Conservation (phyloP, 1,139 yeast species). For the Debaryomyces coudertii region DNA sequence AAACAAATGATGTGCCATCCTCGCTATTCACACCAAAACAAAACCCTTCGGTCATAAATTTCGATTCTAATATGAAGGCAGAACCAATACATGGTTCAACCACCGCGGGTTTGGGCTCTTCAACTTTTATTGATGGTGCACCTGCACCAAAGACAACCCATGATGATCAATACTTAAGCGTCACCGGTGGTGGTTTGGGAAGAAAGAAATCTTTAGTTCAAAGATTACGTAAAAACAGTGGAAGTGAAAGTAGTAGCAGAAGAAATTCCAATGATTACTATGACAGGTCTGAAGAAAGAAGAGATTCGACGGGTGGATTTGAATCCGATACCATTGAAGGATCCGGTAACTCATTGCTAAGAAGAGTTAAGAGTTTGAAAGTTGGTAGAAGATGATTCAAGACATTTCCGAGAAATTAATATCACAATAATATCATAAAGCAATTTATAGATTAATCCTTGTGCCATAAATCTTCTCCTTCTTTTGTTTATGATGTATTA, state of each 20-base stretch:
- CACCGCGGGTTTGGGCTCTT: slow-evolving; percentile 86
- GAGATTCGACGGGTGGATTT: slow-evolving; percentile 24
- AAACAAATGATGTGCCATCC: slow-evolving; percentile 22
- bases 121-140: slow-evolving; percentile 94
- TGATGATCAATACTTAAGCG: slow-evolving; percentile 31
- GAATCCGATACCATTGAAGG: slow-evolving; percentile 38
- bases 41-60: slow-evolving; percentile 58
- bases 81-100: slow-evolving; percentile 81
- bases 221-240: slow-evolving; percentile 55
- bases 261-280: slow-evolving; percentile 39
- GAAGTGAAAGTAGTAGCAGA: slow-evolving; percentile 36
- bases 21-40: slow-evolving; percentile 43
- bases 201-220: slow-evolving; percentile 80
- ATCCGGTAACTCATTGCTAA: slow-evolving; percentile 56
- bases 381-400: slow-evolving; percentile 49
- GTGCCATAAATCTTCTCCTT: neutral
- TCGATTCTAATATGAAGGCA: slow-evolving; percentile 71
- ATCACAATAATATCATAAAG: slow-evolving; percentile 2
- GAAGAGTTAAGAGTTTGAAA: slow-evolving; percentile 86
- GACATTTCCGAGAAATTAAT: neutral
- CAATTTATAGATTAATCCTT: slow-evolving; percentile 4
- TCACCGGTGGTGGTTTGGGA: slow-evolving; percentile 46
- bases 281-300: slow-evolving; percentile 21
- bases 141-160: slow-evolving; percentile 67
- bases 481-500: slow-evolving; percentile 7